phyloP scores from a whole-genome alignment of 257 asterid genomes.

The Apocynum venetum region DNA sequence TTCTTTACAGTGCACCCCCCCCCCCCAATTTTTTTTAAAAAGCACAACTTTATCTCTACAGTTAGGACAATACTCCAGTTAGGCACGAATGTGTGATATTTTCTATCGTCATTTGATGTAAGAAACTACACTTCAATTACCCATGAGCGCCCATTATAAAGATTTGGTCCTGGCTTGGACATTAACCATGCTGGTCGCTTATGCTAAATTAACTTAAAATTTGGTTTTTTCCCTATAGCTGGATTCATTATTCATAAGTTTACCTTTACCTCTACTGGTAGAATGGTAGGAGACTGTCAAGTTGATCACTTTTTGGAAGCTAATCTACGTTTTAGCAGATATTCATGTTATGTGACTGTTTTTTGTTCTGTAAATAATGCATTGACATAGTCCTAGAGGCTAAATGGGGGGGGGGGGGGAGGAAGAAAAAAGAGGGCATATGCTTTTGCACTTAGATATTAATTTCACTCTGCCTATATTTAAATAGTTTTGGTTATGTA shows the following conservation, averaged over 20 bases:
- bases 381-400: neutral
- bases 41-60: no score
- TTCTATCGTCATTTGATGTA: no score
- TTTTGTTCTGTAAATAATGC: neutral
- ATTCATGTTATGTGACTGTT: neutral
- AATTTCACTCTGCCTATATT: neutral
- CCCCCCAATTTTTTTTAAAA: no score
- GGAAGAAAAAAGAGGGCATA: neutral
- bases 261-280: neutral
- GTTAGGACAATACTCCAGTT: no score
- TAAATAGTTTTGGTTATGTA: neutral
- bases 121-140: no score
- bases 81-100: no score
- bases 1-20: no score
- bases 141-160: no score
- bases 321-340: neutral
- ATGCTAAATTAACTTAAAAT: neutral
- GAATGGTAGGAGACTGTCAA: neutral
- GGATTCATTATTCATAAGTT: neutral
- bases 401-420: neutral
- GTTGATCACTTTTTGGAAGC: neutral
- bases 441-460: neutral
- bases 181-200: neutral
- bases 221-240: neutral
- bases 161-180: no score